phyloP scores from a whole-genome alignment of 2,329 filamentous ascomycete species.

The Monilinia polystroma region DNA sequence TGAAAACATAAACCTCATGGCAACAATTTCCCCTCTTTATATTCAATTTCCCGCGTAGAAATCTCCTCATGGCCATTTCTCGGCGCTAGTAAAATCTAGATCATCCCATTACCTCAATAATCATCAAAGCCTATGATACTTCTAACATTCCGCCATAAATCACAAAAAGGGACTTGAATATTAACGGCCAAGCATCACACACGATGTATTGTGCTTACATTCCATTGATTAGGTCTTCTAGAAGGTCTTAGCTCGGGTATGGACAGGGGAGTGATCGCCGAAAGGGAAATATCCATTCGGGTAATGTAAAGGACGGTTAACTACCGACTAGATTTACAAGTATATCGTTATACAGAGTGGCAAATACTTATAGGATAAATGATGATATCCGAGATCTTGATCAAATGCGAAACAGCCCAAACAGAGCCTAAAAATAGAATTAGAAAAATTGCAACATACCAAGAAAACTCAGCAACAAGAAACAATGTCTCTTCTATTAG shows the following conservation, averaged over 20 bases:
- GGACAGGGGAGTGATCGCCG: background rate
- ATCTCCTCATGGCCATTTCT: background rate
- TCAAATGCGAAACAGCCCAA: too few relatives aligned
- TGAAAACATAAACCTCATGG: background rate
- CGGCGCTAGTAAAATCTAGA: background rate
- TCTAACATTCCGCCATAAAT: background rate
- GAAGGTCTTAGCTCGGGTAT: background rate
- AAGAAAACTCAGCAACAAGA: too few relatives aligned
- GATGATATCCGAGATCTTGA: too few relatives aligned
- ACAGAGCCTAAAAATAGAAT: too few relatives aligned
- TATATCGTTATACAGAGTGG: too few relatives aligned
- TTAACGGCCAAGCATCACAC: background rate
- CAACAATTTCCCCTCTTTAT: slow-evolving; percentile 6
- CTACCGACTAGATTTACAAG: too few relatives aligned
- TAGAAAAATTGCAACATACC: too few relatives aligned
- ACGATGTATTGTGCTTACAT: background rate
- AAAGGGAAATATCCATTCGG: background rate
- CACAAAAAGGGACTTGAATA: background rate
- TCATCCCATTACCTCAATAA: background rate
- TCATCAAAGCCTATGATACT: background rate
- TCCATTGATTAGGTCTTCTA: background rate
- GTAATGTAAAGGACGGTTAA: too few relatives aligned
- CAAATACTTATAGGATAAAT: too few relatives aligned
- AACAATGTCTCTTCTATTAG: too few relatives aligned
- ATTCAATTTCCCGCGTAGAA: background rate